Evolutionary conservation across 768 basidiomycete species (phyloP).

Genomic region (Hygrocybe punicea): DNA sequence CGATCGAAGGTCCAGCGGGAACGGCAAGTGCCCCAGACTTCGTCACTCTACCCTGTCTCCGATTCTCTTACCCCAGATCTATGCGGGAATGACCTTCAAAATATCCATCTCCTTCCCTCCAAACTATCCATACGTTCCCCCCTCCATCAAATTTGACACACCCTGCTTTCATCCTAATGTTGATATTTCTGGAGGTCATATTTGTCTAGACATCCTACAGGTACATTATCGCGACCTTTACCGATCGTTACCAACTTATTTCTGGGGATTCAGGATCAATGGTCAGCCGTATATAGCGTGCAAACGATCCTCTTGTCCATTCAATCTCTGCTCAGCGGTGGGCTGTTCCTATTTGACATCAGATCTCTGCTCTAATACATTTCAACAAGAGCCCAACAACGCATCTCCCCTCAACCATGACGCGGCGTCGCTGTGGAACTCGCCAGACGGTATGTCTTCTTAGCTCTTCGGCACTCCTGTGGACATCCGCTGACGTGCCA

Average conservation of each 20-base stretch:
- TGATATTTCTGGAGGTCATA: constrained; percentile 70
- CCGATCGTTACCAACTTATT: not conserved
- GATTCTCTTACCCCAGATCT: constrained; percentile 48
- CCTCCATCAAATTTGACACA: constrained; percentile 81
- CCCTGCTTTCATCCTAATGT: constrained; percentile 93
- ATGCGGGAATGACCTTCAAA: constrained; percentile 75
- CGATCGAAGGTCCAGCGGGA: constrained; percentile 75
- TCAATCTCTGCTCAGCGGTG: constrained; percentile 85
- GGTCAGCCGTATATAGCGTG: constrained; percentile 91
- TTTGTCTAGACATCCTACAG: constrained; percentile 87
- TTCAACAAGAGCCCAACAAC: constrained; percentile 78
- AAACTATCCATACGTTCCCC: constrained; percentile 86
- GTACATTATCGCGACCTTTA: constrained; percentile 32
- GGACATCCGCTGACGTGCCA: constrained; percentile 5
- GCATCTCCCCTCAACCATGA: constrained; percentile 87
- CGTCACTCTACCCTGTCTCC: constrained; percentile 5
- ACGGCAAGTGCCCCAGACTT: constrained; percentile 45
- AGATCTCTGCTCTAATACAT: not conserved
- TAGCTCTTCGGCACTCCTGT: not conserved
- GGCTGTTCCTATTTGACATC: constrained; percentile 20
- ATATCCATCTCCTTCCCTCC: constrained; percentile 82
- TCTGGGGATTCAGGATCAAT: constrained; percentile 64
- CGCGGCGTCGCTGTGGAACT: constrained; percentile 77
- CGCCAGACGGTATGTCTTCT: constrained; percentile 52
- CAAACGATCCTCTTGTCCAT: constrained; percentile 85